Base-by-base conservation (phyloP, 768 basidiomycete genomes). In the Mycena latifolia region DNA sequence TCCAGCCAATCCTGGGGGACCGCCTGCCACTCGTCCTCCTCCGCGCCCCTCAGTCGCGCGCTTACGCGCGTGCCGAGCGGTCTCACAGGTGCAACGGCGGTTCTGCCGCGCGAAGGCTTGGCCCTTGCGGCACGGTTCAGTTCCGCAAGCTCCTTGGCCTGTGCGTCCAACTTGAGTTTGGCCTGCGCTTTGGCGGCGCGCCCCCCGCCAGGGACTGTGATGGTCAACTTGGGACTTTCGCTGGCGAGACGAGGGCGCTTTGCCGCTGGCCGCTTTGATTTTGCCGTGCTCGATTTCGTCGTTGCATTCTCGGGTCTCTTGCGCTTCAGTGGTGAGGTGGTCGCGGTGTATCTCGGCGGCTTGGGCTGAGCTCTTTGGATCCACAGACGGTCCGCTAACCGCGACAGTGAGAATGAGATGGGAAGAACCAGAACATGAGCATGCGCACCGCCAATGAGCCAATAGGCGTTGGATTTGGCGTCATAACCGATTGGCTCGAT, bases 401-500 rank as follows among this genome's bases (percentile, higher is more conserved):
- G 33, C 47, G 59, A 61, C 18, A 54, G 46, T 57, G 63, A 67
- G 31, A 52, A 57, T 46, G 29, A 60, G 27, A 55, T 28, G 25
- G 28, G 12, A 52, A 47, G 9, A 35, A n/a, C 18, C 46, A 47
- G 54, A 17, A 37, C 50, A 54, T n/a, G 46, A 53, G 35, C 10
- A 22, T 37, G 80, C 85, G 39, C 78, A 92, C 92, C 84, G 46
- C 94, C 94, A 67, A 96, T 92, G 25, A 94, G 77, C 93, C 93
- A 95, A 73, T 94, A 95, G 0, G 91, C 89, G 74, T 94, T 94
- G 9, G 80, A 81, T 73, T 90, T 89, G 43, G 86, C 85, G 71
- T 95, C 94, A 69, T 92, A 94, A 8, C 94, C 94, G 65, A 95
- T 86, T 11, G 94, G 94, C 72, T 94, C 92, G 60, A 92, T 88